Evolutionary conservation across 768 basidiomycete species (phyloP), one percentile per base, ranked within the genome.

Genomic region (Neoboletus subvelutipes): DNA sequence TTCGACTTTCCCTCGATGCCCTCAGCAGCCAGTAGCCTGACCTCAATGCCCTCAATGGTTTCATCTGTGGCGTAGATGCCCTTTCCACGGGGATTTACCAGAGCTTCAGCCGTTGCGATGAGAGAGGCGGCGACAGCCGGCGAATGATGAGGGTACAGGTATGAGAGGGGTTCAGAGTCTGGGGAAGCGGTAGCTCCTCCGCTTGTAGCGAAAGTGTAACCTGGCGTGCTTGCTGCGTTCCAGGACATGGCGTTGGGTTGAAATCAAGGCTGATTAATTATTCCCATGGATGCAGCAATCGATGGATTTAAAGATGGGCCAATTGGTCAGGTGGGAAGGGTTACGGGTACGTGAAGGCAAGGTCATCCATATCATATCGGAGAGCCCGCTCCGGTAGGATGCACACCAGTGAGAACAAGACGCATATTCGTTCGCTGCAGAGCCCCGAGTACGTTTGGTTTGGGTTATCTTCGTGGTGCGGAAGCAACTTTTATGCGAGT

Each of bases 1-100:
- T 69, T 67, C 33, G 64, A 57, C 42, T 61, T 50, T 33, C 68
- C 58, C 7, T 59, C 43, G 26, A 48, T 48, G n/a, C 68, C 72
- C 36, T 67, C 65, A 2, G 75, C 76, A 49, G 73, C 70, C n/a
- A 71, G 63, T 9, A 82, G 64, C 26, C 76, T 69, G 3, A 68
- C 72, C 34, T 73, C 73, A 41, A 80, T 77, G 12, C 64, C 74
- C 24, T 78, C 73, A n/a, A 78, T 76, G 18, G 77, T 71, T 59
- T 83, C 80, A 58, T 83, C 81, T 10, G 81, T 82, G 12, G 81
- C 81, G 52, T 82, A 82, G 31, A 82, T 77, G 5, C 80, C 81
- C 66, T 76, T 80, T 33, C 80, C 80, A 18, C 73, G 74, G 28
- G 78, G 77, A 61, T 77, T 68, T 4, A 83, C 80, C 26, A 82